Base-by-base conservation (phyloP, 768 basidiomycete genomes). In the Goffeauzyma gilvescens region DNA sequence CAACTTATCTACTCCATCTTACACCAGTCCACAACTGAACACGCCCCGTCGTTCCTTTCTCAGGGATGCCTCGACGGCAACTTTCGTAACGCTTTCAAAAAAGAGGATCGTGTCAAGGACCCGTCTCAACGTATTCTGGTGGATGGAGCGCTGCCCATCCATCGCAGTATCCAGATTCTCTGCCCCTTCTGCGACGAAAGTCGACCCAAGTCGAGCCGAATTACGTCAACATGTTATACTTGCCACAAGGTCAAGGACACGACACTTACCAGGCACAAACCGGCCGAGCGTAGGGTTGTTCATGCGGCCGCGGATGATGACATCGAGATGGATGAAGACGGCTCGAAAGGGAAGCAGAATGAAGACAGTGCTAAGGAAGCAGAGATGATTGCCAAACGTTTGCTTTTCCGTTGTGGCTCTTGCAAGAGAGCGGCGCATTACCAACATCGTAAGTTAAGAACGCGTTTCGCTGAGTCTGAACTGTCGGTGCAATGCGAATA, bases 351-450 rank as follows among this genome's bases (percentile, higher is more conserved):
- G n/a, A n/a, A n/a, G n/a, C n/a, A 28, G 46, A 37, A 44, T n/a
- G 32, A 33, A 27, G 24, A 44, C 13, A 43, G 38, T 37, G 50
- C 44, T 24, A 38, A 38, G n/a, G 47, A 51, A 17, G 52, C 45
- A 14, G 42, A 41, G 23, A 17, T 15, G n/a, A n/a, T n/a, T n/a
- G n/a, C n/a, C n/a, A n/a, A n/a, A 22, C 22, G 27, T 15, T 26
- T 84, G 8, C 66, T 85, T 25, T 90, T 84, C 62, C 72, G 87
- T 20, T 93, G 87, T 62, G 59, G 76, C 38, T 71, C 77, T 15
- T 93, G 87, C 69, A 81, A 79, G 54, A 75, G 85, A 34, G 68
- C 78, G 4, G 73, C 78, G 7, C 87, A 93, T 62, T 90, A 90
- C 59, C 65, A 65, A 18, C 82, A 87, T 63, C 65, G 58, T 64